A percentile compares a stretch with the other conserved stretches of the same genome.
Evolutionary conservation across 2,329 filamentous ascomycete genomes (phyloP).

Genomic region (Xylaria arbuscula): DNA sequence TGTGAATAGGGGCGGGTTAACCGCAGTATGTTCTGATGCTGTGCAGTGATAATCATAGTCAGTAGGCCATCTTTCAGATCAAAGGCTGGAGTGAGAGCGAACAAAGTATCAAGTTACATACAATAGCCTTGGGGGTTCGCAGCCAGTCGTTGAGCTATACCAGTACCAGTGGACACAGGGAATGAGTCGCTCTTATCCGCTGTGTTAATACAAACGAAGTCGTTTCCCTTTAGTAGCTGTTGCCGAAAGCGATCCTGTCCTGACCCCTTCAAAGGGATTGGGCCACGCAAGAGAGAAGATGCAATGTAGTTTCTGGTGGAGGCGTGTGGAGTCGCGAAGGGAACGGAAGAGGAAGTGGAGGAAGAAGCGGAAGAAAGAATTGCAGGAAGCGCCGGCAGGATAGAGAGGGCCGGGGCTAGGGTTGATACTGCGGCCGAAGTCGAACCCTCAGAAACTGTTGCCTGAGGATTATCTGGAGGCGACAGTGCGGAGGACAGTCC

Average conservation of each 20-base stretch:
- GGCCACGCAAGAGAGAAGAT: constrained; percentile 33
- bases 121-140: constrained; percentile 20
- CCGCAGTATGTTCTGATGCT: constrained; percentile 25
- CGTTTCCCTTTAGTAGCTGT: constrained; percentile 36
- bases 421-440: not conserved
- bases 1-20: constrained; percentile 19
- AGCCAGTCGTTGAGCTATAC: constrained; percentile 13
- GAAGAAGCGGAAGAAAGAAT: not conserved
- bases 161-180: not conserved
- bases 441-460: constrained; percentile 28
- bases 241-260: constrained; percentile 47
- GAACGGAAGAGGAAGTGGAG: not conserved
- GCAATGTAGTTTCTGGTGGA: not conserved
- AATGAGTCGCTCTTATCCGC: constrained; percentile 9
- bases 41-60: constrained; percentile 6
- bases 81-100: not conserved
- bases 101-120: constrained; percentile 17
- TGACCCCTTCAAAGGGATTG: constrained; percentile 44
- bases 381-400: constrained; percentile 1
- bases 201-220: not conserved
- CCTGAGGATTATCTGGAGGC: constrained; percentile 24
- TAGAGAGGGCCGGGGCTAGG: not conserved
- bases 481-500: constrained; percentile 9
- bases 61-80: not conserved
- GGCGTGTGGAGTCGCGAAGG: not conserved